phyloP scores from a whole-genome alignment of 805 yeast genomes.

The Sugiyamaella boreocaroliniensis region DNA sequence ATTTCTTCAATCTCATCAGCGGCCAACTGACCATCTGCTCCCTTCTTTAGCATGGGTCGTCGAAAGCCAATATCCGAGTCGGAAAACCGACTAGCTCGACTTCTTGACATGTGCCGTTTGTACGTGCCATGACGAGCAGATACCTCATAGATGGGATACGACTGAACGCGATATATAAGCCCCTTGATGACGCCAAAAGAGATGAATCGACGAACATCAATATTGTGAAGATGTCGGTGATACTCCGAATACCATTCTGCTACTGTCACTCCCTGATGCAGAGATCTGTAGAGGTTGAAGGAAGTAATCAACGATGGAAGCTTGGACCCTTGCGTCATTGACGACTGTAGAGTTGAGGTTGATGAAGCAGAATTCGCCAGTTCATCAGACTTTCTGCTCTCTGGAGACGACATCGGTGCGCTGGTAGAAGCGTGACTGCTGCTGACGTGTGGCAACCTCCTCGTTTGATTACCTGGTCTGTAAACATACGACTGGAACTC shows the following conservation, averaged over 20 bases:
- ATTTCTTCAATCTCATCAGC: slow-evolving; percentile 16
- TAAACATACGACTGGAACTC: slow-evolving; percentile 84
- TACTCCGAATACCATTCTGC: slow-evolving; percentile 79
- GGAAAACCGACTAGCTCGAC: neutral
- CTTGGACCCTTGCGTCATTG: neutral
- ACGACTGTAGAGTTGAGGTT: slow-evolving; percentile 4
- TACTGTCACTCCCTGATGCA: slow-evolving; percentile 70
- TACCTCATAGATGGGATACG: slow-evolving; percentile 56
- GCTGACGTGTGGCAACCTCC: neutral
- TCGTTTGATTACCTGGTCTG: slow-evolving; percentile 21
- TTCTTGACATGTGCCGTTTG: neutral
- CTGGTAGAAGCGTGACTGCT: neutral
- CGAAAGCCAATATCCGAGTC: neutral
- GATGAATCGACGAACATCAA: slow-evolving; percentile 79
- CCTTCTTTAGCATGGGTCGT: neutral
- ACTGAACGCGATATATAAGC: slow-evolving; percentile 69
- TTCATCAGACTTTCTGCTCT: slow-evolving; percentile 1
- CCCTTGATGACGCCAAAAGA: slow-evolving; percentile 83
- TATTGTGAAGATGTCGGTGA: slow-evolving; percentile 45
- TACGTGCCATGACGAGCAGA: slow-evolving; percentile 2
- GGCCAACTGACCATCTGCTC: neutral
- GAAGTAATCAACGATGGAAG: slow-evolving; percentile 7
- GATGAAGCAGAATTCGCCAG: slow-evolving; percentile 1
- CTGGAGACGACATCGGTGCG: neutral
- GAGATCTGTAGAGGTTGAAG: slow-evolving; percentile 66